These are phyloP conservation scores for Poronia punctata DNA, from an alignment of 495 filamentous ascomycete genomes.

Conservation along the genomic window DNA sequence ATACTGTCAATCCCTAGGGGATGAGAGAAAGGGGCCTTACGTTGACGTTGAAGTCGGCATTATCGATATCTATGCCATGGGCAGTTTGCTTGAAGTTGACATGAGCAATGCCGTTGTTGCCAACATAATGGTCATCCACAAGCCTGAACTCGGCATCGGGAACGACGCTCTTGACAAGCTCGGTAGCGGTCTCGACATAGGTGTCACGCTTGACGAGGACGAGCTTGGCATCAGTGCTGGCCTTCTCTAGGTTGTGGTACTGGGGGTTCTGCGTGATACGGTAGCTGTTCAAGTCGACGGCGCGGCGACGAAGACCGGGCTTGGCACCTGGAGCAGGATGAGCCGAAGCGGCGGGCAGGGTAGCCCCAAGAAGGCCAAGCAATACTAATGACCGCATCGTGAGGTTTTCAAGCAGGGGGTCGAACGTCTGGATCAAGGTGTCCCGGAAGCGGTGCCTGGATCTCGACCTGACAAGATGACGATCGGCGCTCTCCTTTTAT, in stretches of 20 bases:
- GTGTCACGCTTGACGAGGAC: conserved; percentile 20
- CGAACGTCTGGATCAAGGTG: neutral
- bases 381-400: conserved; percentile 27
- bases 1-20: too few species aligned
- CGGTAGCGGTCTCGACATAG: conserved; percentile 29
- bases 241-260: conserved; percentile 19
- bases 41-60: conserved; percentile 51
- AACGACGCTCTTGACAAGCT: conserved; percentile 22
- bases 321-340: conserved; percentile 18
- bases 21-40: conserved; percentile 21
- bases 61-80: conserved; percentile 47
- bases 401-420: conserved; percentile 10
- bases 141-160: conserved; percentile 31
- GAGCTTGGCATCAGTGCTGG: conserved; percentile 11
- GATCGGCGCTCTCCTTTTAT: too few species aligned
- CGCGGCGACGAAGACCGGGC: conserved; percentile 22
- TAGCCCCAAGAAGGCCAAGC: conserved; percentile 28
- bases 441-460: conserved; percentile 1
- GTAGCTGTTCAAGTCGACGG: conserved; percentile 26
- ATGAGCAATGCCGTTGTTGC: conserved; percentile 43
- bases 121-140: conserved; percentile 38
- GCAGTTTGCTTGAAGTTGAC: conserved; percentile 49
- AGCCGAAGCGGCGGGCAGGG: conserved; percentile 18
- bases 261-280: conserved; percentile 22
- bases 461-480: too few species aligned